phyloP scores from a whole-genome alignment of 495 filamentous ascomycete species.

The Aspergillus diversus region DNA sequence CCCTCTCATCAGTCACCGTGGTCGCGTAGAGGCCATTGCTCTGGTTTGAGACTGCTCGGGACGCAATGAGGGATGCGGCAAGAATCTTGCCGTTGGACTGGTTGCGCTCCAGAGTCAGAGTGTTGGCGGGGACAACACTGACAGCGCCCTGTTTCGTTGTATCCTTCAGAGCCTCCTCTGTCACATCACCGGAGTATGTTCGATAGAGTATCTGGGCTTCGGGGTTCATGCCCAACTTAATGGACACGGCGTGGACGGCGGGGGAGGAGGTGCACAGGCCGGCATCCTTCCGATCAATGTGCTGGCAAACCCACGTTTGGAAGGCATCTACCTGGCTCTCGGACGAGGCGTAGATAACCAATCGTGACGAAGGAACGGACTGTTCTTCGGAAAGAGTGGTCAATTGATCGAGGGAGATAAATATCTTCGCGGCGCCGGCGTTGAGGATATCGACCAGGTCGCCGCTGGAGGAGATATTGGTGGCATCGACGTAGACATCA shows the following conservation, averaged over 20 bases:
- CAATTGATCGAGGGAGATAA: conserved; percentile 73
- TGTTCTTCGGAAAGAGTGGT: conserved; percentile 54
- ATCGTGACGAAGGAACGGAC: conserved; percentile 58
- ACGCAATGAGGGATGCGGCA: conserved; percentile 69
- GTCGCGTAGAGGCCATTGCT: conserved; percentile 85
- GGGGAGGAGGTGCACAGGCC: conserved; percentile 54
- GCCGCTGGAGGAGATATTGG: conserved; percentile 63
- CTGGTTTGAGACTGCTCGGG: conserved; percentile 75
- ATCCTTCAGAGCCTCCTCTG: conserved; percentile 51
- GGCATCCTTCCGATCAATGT: conserved; percentile 55
- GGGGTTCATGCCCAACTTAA: conserved; percentile 43
- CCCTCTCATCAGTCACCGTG: conserved; percentile 86
- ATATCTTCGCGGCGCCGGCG: conserved; percentile 83
- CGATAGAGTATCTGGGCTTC: conserved; percentile 44
- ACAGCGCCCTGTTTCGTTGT: conserved; percentile 66
- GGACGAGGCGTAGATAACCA: conserved; percentile 53
- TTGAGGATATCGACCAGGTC: conserved; percentile 83
- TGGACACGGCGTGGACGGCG: conserved; percentile 52
- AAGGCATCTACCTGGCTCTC: conserved; percentile 41
- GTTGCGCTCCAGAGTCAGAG: conserved; percentile 66
- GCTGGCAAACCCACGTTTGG: conserved; percentile 44
- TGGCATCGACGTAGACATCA: conserved; percentile 76
- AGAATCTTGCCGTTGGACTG: conserved; percentile 60
- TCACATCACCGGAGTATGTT: conserved; percentile 36
- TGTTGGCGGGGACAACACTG: conserved; percentile 73